Evolutionary conservation across 257 asterid genomes (phyloP).

Genomic region (Primulina eburnea): DNA sequence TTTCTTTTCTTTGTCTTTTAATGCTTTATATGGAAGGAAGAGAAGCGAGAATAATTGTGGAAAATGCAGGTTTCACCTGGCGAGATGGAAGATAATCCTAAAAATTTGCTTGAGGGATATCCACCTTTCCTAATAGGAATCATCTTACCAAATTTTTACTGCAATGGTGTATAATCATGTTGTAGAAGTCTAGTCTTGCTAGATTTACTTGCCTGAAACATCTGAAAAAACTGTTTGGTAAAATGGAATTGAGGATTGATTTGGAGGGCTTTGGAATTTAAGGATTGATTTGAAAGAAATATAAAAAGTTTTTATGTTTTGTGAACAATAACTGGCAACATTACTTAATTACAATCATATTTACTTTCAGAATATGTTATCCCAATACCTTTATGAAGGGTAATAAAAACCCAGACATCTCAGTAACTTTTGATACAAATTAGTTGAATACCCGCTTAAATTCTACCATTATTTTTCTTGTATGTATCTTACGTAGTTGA

Average conservation of each 20-base stretch:
- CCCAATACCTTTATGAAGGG: not conserved
- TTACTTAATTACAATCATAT: not conserved
- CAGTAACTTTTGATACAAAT: not conserved
- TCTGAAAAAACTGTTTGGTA: not conserved
- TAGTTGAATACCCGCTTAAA: not conserved
- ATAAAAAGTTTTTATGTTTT: too few species aligned
- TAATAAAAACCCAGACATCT: too few species aligned
- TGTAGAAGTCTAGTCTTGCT: not conserved
- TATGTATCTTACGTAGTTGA: not conserved
- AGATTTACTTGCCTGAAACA: not conserved
- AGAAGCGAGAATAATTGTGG: not conserved
- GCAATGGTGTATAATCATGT: not conserved
- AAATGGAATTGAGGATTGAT: not conserved
- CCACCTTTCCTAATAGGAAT: not conserved
- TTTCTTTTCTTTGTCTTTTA: not conserved
- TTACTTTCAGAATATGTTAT: not conserved
- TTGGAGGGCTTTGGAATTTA: too few species aligned
- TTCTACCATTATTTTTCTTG: too few species aligned
- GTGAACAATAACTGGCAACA: not conserved
- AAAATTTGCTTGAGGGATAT: not conserved
- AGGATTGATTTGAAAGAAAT: not conserved
- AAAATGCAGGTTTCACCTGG: not conserved
- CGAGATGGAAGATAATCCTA: not conserved
- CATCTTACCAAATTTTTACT: not conserved
- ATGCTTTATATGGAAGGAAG: not conserved